A percentile compares a stretch with the other conserved stretches of the same genome.
phyloP scores from a whole-genome alignment of 148 eudicot species.

The Nepenthes mirabilis region DNA sequence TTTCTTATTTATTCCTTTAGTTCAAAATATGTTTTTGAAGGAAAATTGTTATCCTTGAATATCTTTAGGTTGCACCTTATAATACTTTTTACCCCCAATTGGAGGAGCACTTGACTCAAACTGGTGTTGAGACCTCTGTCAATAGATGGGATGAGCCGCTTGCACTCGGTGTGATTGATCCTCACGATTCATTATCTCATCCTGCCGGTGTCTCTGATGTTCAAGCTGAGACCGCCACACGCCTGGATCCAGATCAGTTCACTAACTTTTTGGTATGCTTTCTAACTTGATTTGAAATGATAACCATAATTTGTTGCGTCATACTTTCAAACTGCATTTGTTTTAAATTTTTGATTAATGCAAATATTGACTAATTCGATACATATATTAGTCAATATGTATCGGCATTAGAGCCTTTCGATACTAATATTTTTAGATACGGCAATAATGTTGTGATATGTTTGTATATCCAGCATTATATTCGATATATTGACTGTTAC shows the following conservation, averaged over 20 bases:
- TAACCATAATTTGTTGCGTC: not conserved
- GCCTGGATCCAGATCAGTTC: slow-evolving; percentile 76
- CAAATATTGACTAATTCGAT: no score
- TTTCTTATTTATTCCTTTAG: no score
- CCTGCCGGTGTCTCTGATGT: slow-evolving; percentile 91
- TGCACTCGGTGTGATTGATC: slow-evolving; percentile 82
- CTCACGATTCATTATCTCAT: slow-evolving; percentile 92
- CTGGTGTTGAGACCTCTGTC: slow-evolving; percentile 62
- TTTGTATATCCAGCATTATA: no score
- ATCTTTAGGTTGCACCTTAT: slow-evolving; percentile 80
- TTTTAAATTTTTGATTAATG: not conserved
- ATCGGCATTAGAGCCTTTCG: no score
- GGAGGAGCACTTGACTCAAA: slow-evolving; percentile 89
- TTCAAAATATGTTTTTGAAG: not conserved
- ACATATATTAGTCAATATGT: no score
- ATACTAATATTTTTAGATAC: no score
- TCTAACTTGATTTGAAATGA: not conserved
- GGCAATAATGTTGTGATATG: no score
- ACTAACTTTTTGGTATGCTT: slow-evolving; percentile 75
- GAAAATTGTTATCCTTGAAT: not conserved
- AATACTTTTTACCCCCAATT: slow-evolving; percentile 83
- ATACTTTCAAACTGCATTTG: not conserved
- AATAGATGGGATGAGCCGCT: slow-evolving; percentile 90
- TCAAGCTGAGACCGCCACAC: slow-evolving; percentile 89
- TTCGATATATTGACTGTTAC: no score